phyloP scores from a whole-genome alignment of 2,329 filamentous ascomycete genomes.

The Paraphoma chrysanthemicola region DNA sequence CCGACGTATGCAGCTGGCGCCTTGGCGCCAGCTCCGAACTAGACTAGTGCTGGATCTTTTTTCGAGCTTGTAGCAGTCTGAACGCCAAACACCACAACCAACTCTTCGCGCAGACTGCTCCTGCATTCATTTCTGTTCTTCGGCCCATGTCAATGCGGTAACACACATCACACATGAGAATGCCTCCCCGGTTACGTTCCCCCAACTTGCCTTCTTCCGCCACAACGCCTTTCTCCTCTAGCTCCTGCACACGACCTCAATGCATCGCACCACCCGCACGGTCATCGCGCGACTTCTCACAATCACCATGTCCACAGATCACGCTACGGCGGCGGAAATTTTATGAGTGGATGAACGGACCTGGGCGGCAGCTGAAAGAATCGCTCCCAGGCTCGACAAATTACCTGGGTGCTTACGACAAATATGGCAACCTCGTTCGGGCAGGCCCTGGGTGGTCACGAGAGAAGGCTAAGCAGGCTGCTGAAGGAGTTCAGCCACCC shows the following conservation, averaged over 20 bases:
- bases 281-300: conserved; percentile 44
- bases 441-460: conserved; percentile 30
- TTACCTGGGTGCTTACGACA: conserved; percentile 63
- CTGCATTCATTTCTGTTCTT: conserved; percentile 1
- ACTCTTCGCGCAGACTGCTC: conserved; percentile 10
- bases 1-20: background rate
- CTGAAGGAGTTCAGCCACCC: conserved; percentile 7
- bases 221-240: conserved; percentile 20
- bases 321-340: conserved; percentile 63
- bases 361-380: conserved; percentile 57
- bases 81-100: conserved; percentile 19
- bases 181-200: conserved; percentile 45
- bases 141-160: conserved; percentile 36
- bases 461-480: conserved; percentile 21
- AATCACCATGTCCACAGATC: conserved; percentile 45
- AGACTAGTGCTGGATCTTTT: conserved; percentile 27
- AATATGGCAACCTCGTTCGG: conserved; percentile 56
- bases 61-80: conserved; percentile 18
- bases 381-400: conserved; percentile 61
- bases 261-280: conserved; percentile 29
- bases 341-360: conserved; percentile 66
- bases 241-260: conserved; percentile 29
- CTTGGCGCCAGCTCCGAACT: background rate
- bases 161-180: conserved; percentile 23
- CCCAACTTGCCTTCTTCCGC: conserved; percentile 33